Evolutionary conservation across 2,329 filamentous ascomycete species (phyloP), one percentile per base, ranked within the genome.

Genomic region (Lecanoromycetidae sp.): DNA sequence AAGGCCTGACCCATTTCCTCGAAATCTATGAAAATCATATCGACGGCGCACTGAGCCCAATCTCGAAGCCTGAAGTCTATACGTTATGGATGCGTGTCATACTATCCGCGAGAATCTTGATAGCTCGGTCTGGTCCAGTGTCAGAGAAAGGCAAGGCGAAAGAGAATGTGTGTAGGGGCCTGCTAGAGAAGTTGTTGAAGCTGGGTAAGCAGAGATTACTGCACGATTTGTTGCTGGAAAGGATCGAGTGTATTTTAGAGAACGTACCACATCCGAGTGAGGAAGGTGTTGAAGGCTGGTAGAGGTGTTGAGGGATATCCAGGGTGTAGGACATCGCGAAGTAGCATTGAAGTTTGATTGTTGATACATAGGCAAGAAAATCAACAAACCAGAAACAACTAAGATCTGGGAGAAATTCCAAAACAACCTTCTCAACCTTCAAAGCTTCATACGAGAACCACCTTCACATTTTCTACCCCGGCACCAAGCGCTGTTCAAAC

Each of bases 31-130:
- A 57, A 2, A 52, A 52, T 0, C 62, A 70, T 17, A 58, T 60
- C 1, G 83, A 87, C 57, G 81, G 82, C 0, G 71, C 82, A 7
- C 64, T 93, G 27, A 84, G 86, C 5, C 87, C 82, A 79, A 75
- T 76, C 1, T 80, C 80, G 1, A 79, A 80, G 47, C 71, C 79
- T 1, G 75, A 79, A 25, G 75, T 80, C 1, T 90, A 87, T 46
- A 60, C 60, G 2, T 52, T 69, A 22, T 64, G 63, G 1, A 49
- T 64, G n/a, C 61, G 66, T 12, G 53, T 69, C 12, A 60, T 69
- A 35, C 58, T 54, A 29, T 57, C 66, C 34, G 63, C 66, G 2
- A 58, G 58, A 12, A 52, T 63, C 8, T 38, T 69, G n/a, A 46
- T 59, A 12, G 4, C 57, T 59, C 38, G 34, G n/a, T 22, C 29